Evolutionary conservation across 371 early-diverging fungal genomes (phyloP).

Genomic region (Dichotomocladium elegans): DNA sequence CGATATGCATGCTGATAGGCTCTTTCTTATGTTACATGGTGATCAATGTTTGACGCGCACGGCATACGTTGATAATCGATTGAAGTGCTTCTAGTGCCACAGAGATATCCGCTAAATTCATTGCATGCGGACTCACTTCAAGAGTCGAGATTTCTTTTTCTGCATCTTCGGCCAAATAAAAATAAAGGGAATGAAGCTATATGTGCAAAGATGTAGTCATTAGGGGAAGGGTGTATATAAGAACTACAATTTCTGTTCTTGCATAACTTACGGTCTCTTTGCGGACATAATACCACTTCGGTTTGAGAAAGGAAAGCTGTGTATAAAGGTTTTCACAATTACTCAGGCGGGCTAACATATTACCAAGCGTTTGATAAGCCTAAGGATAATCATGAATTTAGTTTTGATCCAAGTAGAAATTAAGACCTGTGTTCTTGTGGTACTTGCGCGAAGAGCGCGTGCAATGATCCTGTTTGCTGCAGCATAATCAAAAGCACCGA

Average conservation of each 20-base stretch:
- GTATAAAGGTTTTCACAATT: slow-evolving; percentile 33
- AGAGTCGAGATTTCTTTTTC: slow-evolving; percentile 20
- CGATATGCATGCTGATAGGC: slow-evolving; percentile 5
- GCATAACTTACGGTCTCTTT: slow-evolving; percentile 36
- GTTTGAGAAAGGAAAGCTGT: slow-evolving; percentile 35
- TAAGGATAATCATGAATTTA: slow-evolving; percentile 1
- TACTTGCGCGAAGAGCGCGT: slow-evolving; percentile 34
- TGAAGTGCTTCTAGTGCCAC: slow-evolving; percentile 15
- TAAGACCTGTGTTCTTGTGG: neutral
- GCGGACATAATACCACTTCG: slow-evolving; percentile 43
- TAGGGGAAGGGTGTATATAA: no score
- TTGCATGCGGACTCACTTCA: neutral
- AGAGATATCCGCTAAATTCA: slow-evolving; percentile 10
- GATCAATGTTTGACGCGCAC: slow-evolving; percentile 32
- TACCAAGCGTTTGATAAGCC: slow-evolving; percentile 29
- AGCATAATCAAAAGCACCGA: slow-evolving; percentile 58
- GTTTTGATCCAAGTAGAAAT: neutral
- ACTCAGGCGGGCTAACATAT: slow-evolving; percentile 22
- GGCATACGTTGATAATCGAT: slow-evolving; percentile 23
- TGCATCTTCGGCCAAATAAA: slow-evolving; percentile 28
- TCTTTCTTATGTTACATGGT: slow-evolving; percentile 16
- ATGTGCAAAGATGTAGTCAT: neutral
- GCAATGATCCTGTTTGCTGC: slow-evolving; percentile 47
- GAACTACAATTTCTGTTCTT: neutral
- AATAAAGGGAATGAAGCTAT: slow-evolving; percentile 22